A percentile compares a stretch with the other conserved stretches of the same genome.
These are phyloP conservation scores for Jamesozyma jinghongensis DNA, from an alignment of 805 yeast species.

Conservation along the genomic window DNA sequence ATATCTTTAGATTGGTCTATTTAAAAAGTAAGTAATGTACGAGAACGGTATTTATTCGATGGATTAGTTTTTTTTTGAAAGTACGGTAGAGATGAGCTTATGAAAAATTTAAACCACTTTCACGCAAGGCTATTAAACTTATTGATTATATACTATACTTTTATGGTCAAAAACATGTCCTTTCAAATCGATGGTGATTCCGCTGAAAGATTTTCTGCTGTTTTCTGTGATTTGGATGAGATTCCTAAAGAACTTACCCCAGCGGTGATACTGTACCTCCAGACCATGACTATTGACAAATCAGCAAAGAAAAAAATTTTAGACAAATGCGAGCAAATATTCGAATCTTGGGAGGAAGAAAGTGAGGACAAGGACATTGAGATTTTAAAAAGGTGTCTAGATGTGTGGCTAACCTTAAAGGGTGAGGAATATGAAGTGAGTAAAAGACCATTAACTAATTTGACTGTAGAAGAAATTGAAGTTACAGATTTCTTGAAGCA, in stretches of 20 bases:
- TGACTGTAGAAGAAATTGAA: constrained; percentile 6
- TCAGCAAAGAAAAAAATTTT: constrained; percentile 4
- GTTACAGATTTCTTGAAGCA: constrained; percentile 1
- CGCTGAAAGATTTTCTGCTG: neutral
- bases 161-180: neutral
- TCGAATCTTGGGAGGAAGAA: constrained; percentile 8
- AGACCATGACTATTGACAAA: constrained; percentile 5
- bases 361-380: constrained; percentile 3
- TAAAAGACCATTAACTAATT: constrained; percentile 4
- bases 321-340: constrained; percentile 7
- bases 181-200: neutral
- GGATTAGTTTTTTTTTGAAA: no score
- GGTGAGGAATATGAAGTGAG: constrained; percentile 9
- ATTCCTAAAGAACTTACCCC: constrained; percentile 2
- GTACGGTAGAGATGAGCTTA: no score
- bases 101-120: no score
- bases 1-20: no score
- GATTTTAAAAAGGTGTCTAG: constrained; percentile 10
- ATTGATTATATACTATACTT: no score
- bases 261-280: constrained; percentile 6
- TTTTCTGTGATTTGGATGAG: neutral
- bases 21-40: no score
- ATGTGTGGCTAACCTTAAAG: constrained; percentile 12
- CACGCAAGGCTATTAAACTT: no score
- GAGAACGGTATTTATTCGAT: no score